These are phyloP conservation scores for Aureobasidium zeae DNA, from an alignment of 2,329 filamentous ascomycete species.

Conservation along the genomic window DNA sequence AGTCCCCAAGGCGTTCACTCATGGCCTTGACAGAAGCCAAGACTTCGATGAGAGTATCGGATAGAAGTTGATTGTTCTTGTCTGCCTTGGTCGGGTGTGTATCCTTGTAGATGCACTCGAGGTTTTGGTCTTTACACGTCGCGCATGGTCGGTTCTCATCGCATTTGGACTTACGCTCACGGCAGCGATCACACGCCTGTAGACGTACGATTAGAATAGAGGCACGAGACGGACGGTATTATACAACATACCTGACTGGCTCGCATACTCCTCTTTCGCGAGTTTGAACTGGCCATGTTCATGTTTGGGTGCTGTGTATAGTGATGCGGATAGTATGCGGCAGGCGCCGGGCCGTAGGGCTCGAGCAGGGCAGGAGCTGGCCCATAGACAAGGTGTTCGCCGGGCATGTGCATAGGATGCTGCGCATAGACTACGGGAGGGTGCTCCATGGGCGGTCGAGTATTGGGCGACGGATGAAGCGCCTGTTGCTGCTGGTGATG, in stretches of 20 bases:
- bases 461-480: slow-evolving; percentile 2
- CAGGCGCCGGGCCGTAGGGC: slow-evolving; percentile 25
- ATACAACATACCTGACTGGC: slow-evolving; percentile 13
- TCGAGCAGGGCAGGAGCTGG: slow-evolving; percentile 17
- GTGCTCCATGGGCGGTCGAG: slow-evolving; percentile 17
- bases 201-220: slow-evolving; percentile 13
- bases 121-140: slow-evolving; percentile 75
- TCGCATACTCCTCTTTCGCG: slow-evolving; percentile 16
- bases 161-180: slow-evolving; percentile 81
- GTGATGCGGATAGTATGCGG: slow-evolving; percentile 9
- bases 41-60: slow-evolving; percentile 35
- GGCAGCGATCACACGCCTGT: slow-evolving; percentile 84
- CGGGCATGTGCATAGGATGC: neutral
- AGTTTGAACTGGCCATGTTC: slow-evolving; percentile 8
- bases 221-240: slow-evolving; percentile 10
- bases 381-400: slow-evolving; percentile 8
- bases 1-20: slow-evolving; percentile 23
- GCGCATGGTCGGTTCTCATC: slow-evolving; percentile 79
- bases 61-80: slow-evolving; percentile 29
- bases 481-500: neutral
- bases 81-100: slow-evolving; percentile 62
- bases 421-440: slow-evolving; percentile 4
- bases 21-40: slow-evolving; percentile 36
- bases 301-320: slow-evolving; percentile 8
- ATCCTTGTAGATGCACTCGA: slow-evolving; percentile 81